phyloP scores from a whole-genome alignment of 1,284 basidiomycete species.

The Ustilago crameri region DNA sequence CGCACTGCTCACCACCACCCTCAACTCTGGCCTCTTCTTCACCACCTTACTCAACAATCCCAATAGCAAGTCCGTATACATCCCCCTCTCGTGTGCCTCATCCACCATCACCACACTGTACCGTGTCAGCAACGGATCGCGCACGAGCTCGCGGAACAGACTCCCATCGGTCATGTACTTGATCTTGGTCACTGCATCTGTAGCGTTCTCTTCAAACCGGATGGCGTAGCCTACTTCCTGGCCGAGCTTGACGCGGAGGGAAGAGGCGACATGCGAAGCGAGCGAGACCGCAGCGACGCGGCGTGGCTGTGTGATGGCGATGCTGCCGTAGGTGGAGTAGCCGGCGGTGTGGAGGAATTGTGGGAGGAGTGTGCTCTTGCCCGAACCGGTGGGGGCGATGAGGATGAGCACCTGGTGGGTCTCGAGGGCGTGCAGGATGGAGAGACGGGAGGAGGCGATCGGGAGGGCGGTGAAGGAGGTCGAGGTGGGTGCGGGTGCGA shows the following conservation, averaged over 20 bases:
- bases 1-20: slow-evolving; percentile 92
- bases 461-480: slow-evolving; percentile 72
- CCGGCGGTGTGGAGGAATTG: slow-evolving; percentile 90
- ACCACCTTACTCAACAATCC: slow-evolving; percentile 75
- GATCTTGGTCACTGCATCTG: slow-evolving; percentile 65
- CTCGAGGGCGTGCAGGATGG: slow-evolving; percentile 85
- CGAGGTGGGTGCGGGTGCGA: neutral
- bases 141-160: slow-evolving; percentile 59
- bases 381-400: slow-evolving; percentile 59
- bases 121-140: slow-evolving; percentile 56
- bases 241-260: slow-evolving; percentile 72
- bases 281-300: slow-evolving; percentile 68
- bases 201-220: slow-evolving; percentile 68
- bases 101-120: slow-evolving; percentile 70
- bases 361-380: slow-evolving; percentile 76
- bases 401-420: slow-evolving; percentile 84
- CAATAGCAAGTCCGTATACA: slow-evolving; percentile 69
- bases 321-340: slow-evolving; percentile 63
- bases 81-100: slow-evolving; percentile 70
- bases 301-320: slow-evolving; percentile 68
- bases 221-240: slow-evolving; percentile 77
- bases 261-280: slow-evolving; percentile 68
- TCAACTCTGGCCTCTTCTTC: slow-evolving; percentile 84
- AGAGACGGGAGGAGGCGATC: slow-evolving; percentile 85
- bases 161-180: slow-evolving; percentile 64